phyloP scores from a whole-genome alignment of 257 asterid genomes.

The Catharanthus roseus region DNA sequence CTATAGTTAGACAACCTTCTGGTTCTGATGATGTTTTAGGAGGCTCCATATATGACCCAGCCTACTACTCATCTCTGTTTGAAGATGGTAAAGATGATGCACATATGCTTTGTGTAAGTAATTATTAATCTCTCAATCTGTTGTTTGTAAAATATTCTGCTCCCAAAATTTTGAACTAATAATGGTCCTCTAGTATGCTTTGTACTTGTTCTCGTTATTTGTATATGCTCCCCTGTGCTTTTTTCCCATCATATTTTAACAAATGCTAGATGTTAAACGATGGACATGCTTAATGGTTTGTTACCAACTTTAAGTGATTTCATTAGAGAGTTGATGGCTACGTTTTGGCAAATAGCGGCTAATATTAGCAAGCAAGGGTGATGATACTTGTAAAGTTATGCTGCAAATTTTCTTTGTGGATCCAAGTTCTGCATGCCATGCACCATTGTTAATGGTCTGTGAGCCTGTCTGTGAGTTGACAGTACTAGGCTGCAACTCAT shows the following conservation, averaged over 20 bases:
- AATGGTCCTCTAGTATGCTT: background rate
- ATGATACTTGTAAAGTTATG: too few species aligned
- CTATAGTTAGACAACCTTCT: slow-evolving; percentile 48
- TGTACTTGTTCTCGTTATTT: background rate
- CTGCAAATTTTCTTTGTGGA: background rate
- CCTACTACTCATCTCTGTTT: slow-evolving; percentile 72
- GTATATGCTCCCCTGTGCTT: background rate
- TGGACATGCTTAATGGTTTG: background rate
- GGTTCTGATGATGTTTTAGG: slow-evolving; percentile 64
- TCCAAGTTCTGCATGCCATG: background rate
- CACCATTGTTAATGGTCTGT: background rate
- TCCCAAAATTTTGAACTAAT: background rate
- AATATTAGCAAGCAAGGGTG: background rate
- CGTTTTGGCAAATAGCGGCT: background rate
- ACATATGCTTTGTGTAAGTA: slow-evolving; percentile 45
- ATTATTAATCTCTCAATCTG: slow-evolving; percentile 6
- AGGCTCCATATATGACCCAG: slow-evolving; percentile 76
- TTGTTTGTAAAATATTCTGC: background rate
- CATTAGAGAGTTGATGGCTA: background rate
- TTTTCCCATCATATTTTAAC: too few species aligned
- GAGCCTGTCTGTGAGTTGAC: background rate
- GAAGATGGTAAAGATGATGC: slow-evolving; percentile 59
- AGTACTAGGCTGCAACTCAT: background rate
- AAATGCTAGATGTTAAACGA: background rate
- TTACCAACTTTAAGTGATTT: background rate